Conservation (phyloP, 495 filamentous ascomycete species). For the Penicillium maclennaniae region DNA sequence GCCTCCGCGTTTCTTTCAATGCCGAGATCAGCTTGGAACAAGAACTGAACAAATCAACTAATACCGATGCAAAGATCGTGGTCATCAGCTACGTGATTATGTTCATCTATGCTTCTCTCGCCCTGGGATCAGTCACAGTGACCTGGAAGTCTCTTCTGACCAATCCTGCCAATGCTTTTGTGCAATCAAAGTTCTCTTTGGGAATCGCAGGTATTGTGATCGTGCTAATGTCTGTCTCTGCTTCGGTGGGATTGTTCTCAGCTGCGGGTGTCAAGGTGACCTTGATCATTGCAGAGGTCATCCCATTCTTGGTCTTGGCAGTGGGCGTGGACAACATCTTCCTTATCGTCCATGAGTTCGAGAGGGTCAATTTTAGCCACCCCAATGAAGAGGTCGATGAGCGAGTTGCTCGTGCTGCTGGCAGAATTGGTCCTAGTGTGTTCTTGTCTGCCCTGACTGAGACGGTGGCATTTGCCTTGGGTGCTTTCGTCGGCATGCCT, state of each 20-base stretch:
- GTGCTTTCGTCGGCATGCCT: slow-evolving; percentile 94
- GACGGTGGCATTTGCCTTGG: slow-evolving; percentile 86
- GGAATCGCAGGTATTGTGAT: slow-evolving; percentile 90
- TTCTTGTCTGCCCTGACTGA: slow-evolving; percentile 92
- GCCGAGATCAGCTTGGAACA: slow-evolving; percentile 91
- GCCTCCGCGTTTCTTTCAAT: slow-evolving; percentile 85
- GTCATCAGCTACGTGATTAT: slow-evolving; percentile 97
- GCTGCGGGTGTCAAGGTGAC: slow-evolving; percentile 87
- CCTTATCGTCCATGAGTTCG: slow-evolving; percentile 96
- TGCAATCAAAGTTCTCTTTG: slow-evolving; percentile 93
- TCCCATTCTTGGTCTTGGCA: slow-evolving; percentile 92
- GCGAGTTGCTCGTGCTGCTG: slow-evolving; percentile 77
- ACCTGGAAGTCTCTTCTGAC: slow-evolving; percentile 67
- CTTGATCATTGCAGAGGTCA: slow-evolving; percentile 96
- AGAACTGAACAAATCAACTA: slow-evolving; percentile 91
- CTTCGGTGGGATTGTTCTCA: slow-evolving; percentile 90
- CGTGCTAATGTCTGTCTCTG: slow-evolving; percentile 93
- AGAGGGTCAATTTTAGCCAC: slow-evolving; percentile 85
- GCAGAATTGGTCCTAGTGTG: slow-evolving; percentile 93
- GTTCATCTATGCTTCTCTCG: slow-evolving; percentile 94
- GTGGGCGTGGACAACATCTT: slow-evolving; percentile 99
- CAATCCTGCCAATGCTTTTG: slow-evolving; percentile 77
- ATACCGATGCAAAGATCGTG: slow-evolving; percentile 96
- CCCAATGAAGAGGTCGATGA: slow-evolving; percentile 82
- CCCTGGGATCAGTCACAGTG: slow-evolving; percentile 81